phyloP scores from a whole-genome alignment of 2,329 filamentous ascomycete genomes.

The Fusarium algeriense region DNA sequence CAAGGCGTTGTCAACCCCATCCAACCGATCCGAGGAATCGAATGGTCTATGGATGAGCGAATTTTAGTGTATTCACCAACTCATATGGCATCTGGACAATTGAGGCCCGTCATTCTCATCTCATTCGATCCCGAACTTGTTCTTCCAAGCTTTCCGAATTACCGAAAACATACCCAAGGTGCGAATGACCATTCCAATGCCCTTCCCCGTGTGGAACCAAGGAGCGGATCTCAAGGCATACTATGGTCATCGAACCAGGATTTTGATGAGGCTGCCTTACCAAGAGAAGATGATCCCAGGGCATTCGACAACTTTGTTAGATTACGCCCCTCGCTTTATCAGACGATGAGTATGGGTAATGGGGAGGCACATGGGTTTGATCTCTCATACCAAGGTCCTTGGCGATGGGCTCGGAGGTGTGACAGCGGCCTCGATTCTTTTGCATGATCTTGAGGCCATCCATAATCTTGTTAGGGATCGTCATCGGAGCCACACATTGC shows the following conservation, averaged over 20 bases:
- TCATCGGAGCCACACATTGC: background rate
- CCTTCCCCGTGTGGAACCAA: background rate
- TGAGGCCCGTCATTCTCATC: constrained; percentile 43
- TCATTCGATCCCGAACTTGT: constrained; percentile 50
- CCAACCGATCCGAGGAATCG: constrained; percentile 51
- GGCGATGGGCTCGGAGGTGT: background rate
- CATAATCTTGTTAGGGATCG: background rate
- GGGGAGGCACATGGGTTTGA: constrained; percentile 37
- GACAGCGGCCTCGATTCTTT: constrained; percentile 1
- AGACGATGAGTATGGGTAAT: constrained; percentile 34
- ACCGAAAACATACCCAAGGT: background rate
- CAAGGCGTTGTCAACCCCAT: constrained; percentile 53
- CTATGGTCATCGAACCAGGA: background rate
- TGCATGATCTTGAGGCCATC: constrained; percentile 25
- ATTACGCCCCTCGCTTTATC: constrained; percentile 24
- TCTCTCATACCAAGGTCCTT: constrained; percentile 17
- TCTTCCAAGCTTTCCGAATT: constrained; percentile 37
- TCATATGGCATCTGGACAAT: constrained; percentile 15
- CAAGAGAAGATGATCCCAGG: background rate
- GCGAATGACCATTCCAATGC: background rate
- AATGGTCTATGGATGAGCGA: constrained; percentile 61
- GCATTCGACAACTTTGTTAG: constrained; percentile 10
- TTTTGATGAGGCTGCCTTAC: background rate
- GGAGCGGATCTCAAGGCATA: background rate
- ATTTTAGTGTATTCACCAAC: constrained; percentile 59